Conservation (phyloP, 1,284 basidiomycete genomes). For the Fomes fomentarius region DNA sequence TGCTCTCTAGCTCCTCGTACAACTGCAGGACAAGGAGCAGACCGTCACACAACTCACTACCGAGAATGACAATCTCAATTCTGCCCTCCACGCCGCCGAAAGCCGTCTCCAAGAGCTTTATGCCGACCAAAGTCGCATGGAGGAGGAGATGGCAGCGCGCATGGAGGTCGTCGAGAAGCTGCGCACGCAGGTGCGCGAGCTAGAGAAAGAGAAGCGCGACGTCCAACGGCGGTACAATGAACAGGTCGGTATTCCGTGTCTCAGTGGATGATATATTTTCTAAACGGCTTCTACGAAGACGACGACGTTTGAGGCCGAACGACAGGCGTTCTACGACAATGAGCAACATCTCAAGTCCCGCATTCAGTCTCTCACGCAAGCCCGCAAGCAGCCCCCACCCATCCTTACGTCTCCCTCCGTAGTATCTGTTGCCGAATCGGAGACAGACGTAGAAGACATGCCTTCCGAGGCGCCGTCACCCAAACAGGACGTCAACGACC, state of each 20-base stretch:
- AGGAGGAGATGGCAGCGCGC: conserved; percentile 74
- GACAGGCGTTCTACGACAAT: conserved; percentile 85
- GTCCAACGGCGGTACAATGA: conserved; percentile 79
- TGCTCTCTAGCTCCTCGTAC: conserved; percentile 61
- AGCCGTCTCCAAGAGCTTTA: conserved; percentile 74
- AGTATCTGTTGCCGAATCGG: conserved; percentile 44
- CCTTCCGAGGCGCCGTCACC: conserved; percentile 28
- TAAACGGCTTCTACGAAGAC: conserved; percentile 47
- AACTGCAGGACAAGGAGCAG: conserved; percentile 77
- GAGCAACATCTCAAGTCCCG: conserved; percentile 87
- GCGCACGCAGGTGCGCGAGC: conserved; percentile 72
- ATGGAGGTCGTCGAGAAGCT: conserved; percentile 81
- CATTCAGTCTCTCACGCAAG: conserved; percentile 75
- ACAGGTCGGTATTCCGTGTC: conserved; percentile 50
- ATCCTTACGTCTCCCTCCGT: conserved; percentile 34
- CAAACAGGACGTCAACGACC: conserved; percentile 55
- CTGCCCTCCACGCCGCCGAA: conserved; percentile 68
- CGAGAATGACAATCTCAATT: conserved; percentile 66
- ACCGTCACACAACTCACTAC: conserved; percentile 58
- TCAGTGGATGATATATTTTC: neutral
- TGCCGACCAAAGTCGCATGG: conserved; percentile 75
- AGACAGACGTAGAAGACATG: conserved; percentile 45
- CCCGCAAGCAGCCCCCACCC: conserved; percentile 52
- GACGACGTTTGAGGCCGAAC: conserved; percentile 79
- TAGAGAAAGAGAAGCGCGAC: conserved; percentile 83